Conservation (phyloP, 2,329 filamentous ascomycete species). For the Fusarium mundagurra region DNA sequence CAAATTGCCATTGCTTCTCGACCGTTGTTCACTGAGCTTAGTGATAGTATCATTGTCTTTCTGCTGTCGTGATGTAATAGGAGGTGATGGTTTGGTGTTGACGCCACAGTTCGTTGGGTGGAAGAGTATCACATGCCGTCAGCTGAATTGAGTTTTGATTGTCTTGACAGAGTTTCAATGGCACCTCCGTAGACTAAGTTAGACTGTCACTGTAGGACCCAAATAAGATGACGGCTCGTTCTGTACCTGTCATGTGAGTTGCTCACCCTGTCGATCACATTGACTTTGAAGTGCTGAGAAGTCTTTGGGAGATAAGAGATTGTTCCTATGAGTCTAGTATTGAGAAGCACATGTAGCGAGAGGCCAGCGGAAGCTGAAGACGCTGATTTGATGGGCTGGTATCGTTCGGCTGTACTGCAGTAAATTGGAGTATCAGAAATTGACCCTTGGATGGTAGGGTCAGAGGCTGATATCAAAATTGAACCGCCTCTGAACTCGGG, state of each 20-base stretch:
- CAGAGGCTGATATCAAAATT: too few species aligned
- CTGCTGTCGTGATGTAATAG: conserved; percentile 15
- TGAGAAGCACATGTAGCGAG: not conserved
- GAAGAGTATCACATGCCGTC: not conserved
- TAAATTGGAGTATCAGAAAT: not conserved
- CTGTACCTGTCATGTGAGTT: not conserved
- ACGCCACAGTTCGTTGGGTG: not conserved
- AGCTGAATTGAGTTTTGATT: conserved; percentile 2
- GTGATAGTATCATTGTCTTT: not conserved
- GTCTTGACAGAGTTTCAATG: not conserved
- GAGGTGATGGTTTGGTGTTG: not conserved
- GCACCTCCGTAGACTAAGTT: not conserved
- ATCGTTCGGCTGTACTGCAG: not conserved
- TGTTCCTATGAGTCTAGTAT: not conserved
- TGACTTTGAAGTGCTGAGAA: not conserved
- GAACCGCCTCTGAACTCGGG: too few species aligned
- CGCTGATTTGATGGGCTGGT: not conserved
- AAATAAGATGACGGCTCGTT: not conserved
- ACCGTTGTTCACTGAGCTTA: not conserved
- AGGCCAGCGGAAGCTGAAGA: not conserved
- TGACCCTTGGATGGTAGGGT: too few species aligned
- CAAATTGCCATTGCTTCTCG: not conserved
- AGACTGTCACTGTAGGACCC: not conserved
- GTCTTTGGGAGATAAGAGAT: not conserved
- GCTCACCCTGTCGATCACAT: not conserved